Base-by-base conservation (phyloP, 176 grass and related monocot genomes). In the Lolium rigidum region DNA sequence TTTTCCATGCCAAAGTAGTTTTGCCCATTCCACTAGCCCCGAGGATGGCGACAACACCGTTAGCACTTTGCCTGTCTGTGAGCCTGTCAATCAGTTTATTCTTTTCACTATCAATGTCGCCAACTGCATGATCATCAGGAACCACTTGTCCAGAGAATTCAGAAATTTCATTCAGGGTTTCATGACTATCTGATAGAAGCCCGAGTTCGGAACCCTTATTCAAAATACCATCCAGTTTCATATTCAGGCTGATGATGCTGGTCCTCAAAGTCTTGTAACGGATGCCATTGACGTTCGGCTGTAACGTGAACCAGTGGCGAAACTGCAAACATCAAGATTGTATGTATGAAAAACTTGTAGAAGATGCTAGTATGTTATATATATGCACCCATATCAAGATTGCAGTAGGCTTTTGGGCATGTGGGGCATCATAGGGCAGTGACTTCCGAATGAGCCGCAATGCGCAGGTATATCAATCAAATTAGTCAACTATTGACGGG, bases 21-120 rank as follows among this genome's bases (percentile, higher is more conserved):
- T 92, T 92, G 0, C 91, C 87, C 5, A 77, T 81, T 90, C 91
- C 84, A 74, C 80, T 63, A 61, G 10, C 17, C 47, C 91, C 80
- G 83, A 92, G 47, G 80, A 87, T 70, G 58, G 84, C 51, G 0
- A 81, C 35, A 14, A 87, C 26, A 84, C 25, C 56, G 38, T 76
- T 76, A 7, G 79, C 39, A 58, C 26, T 84, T 78, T 70, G 47
- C 61, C 81, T 78, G 3, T 84, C 85, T 80, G 75, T 88, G 62
- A 91, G 37, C 15, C 60, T 17, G 9, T 91, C 78, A 41, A 88
- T 74, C 68, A 88, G 81, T 52, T 80, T 76, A 49, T 21, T 60
- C 49, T 79, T 84, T 38, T 87, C 85, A 76, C 58, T 84, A 75
- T 87, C 50, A 75, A 91, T 75, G 31, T 81, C 81, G 62, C 90